Base-by-base conservation (phyloP, 345 rosid genomes). In the Lepidium didymum region DNA sequence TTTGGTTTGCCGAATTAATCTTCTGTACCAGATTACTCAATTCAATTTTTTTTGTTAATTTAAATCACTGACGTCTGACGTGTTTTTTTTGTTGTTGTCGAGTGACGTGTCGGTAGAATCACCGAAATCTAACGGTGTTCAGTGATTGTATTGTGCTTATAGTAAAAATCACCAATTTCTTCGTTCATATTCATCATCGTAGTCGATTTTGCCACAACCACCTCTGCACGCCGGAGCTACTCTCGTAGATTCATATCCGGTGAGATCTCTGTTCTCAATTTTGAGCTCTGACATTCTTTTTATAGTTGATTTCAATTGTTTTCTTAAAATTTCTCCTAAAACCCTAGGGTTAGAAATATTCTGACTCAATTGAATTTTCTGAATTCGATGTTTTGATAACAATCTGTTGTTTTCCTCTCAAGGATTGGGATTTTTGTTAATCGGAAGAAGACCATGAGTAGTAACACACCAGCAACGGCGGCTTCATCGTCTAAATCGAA, bases 401-500 rank as follows among this genome's bases (percentile, higher is more conserved):
- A 33, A 5, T n/a, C 7, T 52, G 19, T 51, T 10, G 1, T 16
- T 12, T 21, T 57, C 14, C 11, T 9, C 25, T 3, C 14, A 10
- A 35, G 13, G 2, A 25, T 59, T 8, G 12, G 29, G 13, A 0
- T 7, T 52, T 18, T 5, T 7, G 1, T 51, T 29, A 29, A 1
- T 11, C 18, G 37, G 49, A 47, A 57, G 19, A 12, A 56, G 27
- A 53, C 19, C 10, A 34, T 36, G 16, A 80, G 73, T 80, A 83
- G 80, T 58, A 73, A 77, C 56, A 62, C 86, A 25, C 31, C 81
- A 45, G 43, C 64, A 45, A n/a, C 73, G 16, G 49, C 80, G 1
- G 87, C 81, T 18, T 16, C 79, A 8, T 80, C 87, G 10, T 75
- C 91, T 5, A 92, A 90, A 65, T 76, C 90, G 0, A 88, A 84